Base-by-base conservation (phyloP, 2,329 filamentous ascomycete species). In the Acephala macrosclerotiorum region DNA sequence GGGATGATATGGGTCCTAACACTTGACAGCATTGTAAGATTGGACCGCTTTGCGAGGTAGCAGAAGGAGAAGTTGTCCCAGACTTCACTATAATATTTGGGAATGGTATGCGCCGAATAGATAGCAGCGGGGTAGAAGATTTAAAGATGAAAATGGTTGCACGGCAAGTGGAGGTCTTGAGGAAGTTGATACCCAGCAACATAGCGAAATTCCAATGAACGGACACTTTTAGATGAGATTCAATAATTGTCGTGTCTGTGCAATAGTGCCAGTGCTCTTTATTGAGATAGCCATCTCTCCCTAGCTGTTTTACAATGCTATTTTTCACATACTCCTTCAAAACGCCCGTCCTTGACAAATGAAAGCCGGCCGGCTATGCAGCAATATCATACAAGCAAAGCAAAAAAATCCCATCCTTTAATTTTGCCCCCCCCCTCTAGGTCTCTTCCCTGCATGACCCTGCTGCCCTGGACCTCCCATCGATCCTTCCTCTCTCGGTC, bases 61-160 rank as follows among this genome's bases (percentile, higher is more conserved):
- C 79, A 0, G 84, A 87, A 11, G 84, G 85, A 0, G 85, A 87
- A 36, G 78, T 81, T 12, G 74, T 94, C 0, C 85, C 86, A 0
- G 90, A 93, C 66, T 88, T 86, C 75, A 90, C 88, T 0, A 90
- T 94, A 5, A 80, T 93, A 25, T 93, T 87, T 77, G 89, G 90
- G 0, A 85, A 86, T 64, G 89, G 89, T 29, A 80, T 82, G 70
- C 81, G 83, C 69, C 82, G 88, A 67, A 77, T 77, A 35, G 89
- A 92, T 74, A 84, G 78, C 55, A 86, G 87, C 59, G 84, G 86
- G n/a, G 82, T 89, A 29, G 81, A 87, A 63, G 87, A 89, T 51
- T 79, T 89, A 67, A 87, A 88, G 74, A 84, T 91, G 73, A 84
- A 87, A 72, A 86, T 84, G 55, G 82, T 92, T 73, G 81, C 87